These are phyloP conservation scores for Suillus clintonianus DNA, from an alignment of 768 basidiomycete genomes.

Conservation along the genomic window DNA sequence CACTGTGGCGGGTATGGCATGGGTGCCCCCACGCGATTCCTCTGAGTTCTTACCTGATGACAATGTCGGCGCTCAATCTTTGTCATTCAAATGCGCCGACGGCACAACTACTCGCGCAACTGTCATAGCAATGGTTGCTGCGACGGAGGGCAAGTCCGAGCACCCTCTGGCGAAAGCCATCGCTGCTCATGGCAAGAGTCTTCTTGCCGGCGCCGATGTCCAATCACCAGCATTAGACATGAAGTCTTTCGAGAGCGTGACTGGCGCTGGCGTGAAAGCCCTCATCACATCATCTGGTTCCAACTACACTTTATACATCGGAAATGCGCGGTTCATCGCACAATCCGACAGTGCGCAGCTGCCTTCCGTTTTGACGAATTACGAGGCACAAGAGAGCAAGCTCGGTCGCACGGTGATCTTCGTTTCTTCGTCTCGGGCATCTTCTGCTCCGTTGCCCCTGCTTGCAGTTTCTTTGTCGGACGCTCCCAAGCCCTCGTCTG, in stretches of 20 bases:
- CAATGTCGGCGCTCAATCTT: conserved; percentile 10
- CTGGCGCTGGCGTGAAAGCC: conserved; percentile 88
- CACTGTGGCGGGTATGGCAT: conserved; percentile 72
- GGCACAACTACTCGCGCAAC: conserved; percentile 59
- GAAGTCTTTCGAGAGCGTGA: conserved; percentile 80
- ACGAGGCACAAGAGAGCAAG: conserved; percentile 69
- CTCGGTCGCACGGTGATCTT: conserved; percentile 86
- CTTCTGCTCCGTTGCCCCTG: conserved; percentile 53
- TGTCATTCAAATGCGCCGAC: conserved; percentile 48
- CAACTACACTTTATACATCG: conserved; percentile 67
- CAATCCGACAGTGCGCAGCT: conserved; percentile 53
- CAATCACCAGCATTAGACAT: conserved; percentile 56
- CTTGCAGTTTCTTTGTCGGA: conserved; percentile 88
- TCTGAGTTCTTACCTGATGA: conserved; percentile 23
- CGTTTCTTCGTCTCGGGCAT: conserved; percentile 59
- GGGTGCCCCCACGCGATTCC: conserved; percentile 54
- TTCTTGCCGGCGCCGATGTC: conserved; percentile 44
- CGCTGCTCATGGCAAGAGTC: conserved; percentile 74
- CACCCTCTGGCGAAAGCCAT: conserved; percentile 96
- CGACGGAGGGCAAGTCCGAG: conserved; percentile 89
- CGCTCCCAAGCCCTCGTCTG: conserved; percentile 81
- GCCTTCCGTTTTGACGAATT: conserved; percentile 59
- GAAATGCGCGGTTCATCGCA: conserved; percentile 72
- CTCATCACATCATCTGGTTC: conserved; percentile 53
- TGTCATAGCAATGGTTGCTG: conserved; percentile 79